phyloP scores from a whole-genome alignment of 1,139 yeast genomes.

The Hansenula anomala region DNA sequence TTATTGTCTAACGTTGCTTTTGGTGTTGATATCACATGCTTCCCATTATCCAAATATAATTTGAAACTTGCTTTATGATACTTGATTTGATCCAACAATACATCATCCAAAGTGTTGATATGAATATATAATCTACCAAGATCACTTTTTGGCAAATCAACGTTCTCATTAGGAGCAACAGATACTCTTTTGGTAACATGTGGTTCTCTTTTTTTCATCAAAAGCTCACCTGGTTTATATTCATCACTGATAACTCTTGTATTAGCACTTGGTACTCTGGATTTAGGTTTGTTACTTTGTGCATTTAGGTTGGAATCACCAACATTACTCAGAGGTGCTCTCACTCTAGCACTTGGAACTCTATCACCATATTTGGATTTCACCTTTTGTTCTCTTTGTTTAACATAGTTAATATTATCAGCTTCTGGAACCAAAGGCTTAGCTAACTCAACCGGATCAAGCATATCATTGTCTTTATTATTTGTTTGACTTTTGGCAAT shows the following conservation, averaged over 20 bases:
- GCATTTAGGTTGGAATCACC: background rate
- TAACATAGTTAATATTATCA: slow-evolving; percentile 5
- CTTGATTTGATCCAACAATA: slow-evolving; percentile 53
- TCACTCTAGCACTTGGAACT: slow-evolving; percentile 6
- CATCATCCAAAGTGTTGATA: slow-evolving; percentile 52
- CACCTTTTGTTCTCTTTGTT: slow-evolving; percentile 7
- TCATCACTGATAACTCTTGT: slow-evolving; percentile 12
- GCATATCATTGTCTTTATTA: background rate
- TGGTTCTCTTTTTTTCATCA: slow-evolving; percentile 2
- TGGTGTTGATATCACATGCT: slow-evolving; percentile 78
- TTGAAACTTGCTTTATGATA: slow-evolving; percentile 60
- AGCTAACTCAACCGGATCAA: slow-evolving; percentile 9
- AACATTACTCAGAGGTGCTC: slow-evolving; percentile 14
- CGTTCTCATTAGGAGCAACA: slow-evolving; percentile 1
- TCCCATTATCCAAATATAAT: slow-evolving; percentile 81
- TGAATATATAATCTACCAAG: slow-evolving; percentile 72
- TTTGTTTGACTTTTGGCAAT: slow-evolving; percentile 22
- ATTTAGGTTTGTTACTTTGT: background rate
- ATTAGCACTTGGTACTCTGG: background rate
- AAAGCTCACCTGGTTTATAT: slow-evolving; percentile 18
- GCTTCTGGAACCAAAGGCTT: slow-evolving; percentile 15
- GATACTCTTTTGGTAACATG: background rate
- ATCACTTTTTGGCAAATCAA: slow-evolving; percentile 36
- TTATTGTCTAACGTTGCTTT: slow-evolving; percentile 42
- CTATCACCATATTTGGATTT: slow-evolving; percentile 3